Conservation (phyloP, 345 rosid genomes). For the Angophora floribunda region DNA sequence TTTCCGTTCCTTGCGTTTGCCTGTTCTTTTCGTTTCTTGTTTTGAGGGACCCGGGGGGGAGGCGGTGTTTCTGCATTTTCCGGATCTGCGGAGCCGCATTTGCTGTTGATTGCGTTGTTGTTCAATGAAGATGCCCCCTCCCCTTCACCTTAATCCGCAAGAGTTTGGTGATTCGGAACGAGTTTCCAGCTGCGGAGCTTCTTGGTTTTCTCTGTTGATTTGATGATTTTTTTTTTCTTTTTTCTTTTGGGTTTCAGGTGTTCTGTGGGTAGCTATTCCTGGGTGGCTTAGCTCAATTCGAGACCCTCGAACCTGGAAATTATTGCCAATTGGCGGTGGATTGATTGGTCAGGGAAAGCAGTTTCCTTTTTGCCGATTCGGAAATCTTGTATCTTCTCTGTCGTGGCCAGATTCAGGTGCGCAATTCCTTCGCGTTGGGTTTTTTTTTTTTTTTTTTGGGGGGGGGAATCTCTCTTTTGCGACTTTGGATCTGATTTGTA, state of each 20-base stretch:
- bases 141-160: neutral
- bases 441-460: neutral
- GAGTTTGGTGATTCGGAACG: neutral
- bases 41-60: neutral
- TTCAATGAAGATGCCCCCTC: neutral
- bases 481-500: neutral
- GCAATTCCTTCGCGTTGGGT: neutral
- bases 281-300: slow-evolving; percentile 26
- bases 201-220: neutral
- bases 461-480: neutral
- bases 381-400: neutral
- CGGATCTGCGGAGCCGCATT: neutral
- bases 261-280: slow-evolving; percentile 12
- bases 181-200: neutral
- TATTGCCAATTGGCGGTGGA: neutral
- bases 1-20: neutral
- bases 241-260: slow-evolving; percentile 15
- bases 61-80: neutral
- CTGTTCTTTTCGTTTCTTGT: neutral
- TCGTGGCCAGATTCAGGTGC: neutral
- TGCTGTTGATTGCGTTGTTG: neutral
- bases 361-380: neutral
- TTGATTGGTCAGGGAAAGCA: neutral
- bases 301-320: slow-evolving; percentile 1
- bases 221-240: neutral